Percentiles rank a stretch among this genome's conserved stretches.
Evolutionary conservation across 73 alveolate species (phyloP).

Genomic region (Paraurostyla sp.): DNA sequence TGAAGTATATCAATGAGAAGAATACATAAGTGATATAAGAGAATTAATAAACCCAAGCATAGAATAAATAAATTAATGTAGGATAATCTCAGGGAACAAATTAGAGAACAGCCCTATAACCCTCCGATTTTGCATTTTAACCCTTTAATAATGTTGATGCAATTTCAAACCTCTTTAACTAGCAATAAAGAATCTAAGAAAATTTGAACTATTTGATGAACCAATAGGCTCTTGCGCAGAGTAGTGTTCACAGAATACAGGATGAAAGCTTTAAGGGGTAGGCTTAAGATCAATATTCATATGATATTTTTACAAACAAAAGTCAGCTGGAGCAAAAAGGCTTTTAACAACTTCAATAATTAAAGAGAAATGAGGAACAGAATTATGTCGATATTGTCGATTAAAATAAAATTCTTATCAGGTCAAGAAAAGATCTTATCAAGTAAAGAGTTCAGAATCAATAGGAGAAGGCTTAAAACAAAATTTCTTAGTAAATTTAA

Average conservation of each 20-base stretch:
- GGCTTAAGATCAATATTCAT: not conserved
- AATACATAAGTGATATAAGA: too few relatives aligned
- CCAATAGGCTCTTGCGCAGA: not conserved
- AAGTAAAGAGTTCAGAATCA: not conserved
- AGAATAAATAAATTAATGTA: not conserved
- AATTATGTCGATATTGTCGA: not conserved
- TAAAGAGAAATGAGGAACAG: not conserved
- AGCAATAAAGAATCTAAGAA: slow-evolving; percentile 2
- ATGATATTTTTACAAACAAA: not conserved
- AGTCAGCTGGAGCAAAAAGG: not conserved
- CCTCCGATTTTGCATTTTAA: not conserved
- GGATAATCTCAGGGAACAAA: not conserved
- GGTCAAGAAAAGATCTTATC: slow-evolving; percentile 43
- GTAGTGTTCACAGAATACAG: not conserved
- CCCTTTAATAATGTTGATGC: slow-evolving; percentile 26
- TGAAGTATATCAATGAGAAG: not conserved
- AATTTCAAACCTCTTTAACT: not conserved
- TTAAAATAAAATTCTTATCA: not conserved
- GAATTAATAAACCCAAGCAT: not conserved
- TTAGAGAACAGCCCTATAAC: not conserved
- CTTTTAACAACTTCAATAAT: not conserved
- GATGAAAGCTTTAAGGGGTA: not conserved
- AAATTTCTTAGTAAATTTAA: not conserved
- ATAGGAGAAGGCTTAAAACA: not conserved
- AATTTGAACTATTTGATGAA: not conserved